Percentiles rank a stretch among this genome's conserved stretches.
Conservation (phyloP, 345 rosid species). For the Pseudoturritis turrita region DNA sequence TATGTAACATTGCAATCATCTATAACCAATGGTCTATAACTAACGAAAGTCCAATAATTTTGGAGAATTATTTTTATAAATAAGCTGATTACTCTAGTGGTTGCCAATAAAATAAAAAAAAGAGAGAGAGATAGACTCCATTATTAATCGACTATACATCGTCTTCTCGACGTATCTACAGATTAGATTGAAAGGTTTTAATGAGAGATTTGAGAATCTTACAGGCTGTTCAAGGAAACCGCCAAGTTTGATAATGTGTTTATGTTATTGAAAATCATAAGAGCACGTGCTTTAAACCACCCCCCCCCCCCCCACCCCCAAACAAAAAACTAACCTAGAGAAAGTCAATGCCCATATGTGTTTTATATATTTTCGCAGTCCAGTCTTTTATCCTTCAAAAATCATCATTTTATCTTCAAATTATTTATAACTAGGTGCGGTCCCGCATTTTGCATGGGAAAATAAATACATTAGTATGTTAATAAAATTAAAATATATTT, state of each 20-base stretch:
- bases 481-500: no score
- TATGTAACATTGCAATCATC: neutral
- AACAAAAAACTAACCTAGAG: neutral
- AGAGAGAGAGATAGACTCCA: neutral
- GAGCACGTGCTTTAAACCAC: neutral
- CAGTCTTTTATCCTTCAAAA: no score
- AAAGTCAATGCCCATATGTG: neutral
- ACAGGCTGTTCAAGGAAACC: neutral
- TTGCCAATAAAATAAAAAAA: neutral
- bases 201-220: neutral
- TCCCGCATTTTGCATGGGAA: no score
- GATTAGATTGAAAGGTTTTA: neutral
- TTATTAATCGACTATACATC: conserved; percentile 1
- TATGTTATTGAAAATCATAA: neutral
- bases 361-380: no score
- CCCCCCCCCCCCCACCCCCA: no score
- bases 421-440: no score
- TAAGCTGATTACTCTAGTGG: neutral
- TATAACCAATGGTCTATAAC: neutral
- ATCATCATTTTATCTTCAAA: no score
- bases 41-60: neutral
- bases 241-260: neutral
- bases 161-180: neutral
- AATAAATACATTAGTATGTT: no score
- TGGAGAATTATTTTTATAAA: neutral